Conservation (phyloP, 305 asterid genomes). For the Fraxinus latifolia region DNA sequence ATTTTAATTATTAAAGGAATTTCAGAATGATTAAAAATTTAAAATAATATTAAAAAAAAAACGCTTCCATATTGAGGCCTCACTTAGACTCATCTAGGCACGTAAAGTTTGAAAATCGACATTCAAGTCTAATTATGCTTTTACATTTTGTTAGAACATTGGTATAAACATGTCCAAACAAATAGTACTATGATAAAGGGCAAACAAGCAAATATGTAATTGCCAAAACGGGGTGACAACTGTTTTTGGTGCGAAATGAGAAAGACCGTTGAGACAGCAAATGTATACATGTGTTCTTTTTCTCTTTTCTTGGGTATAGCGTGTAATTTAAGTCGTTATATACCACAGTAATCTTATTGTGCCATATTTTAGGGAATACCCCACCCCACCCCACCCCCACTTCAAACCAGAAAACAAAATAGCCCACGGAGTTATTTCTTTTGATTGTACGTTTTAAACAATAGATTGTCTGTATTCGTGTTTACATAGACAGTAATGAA, state of each 20-base stretch:
- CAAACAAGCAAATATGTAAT: conserved; percentile 19
- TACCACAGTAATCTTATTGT: conserved; percentile 35
- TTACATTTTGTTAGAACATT: too few relatives aligned
- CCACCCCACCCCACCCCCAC: not conserved
- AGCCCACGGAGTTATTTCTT: not conserved
- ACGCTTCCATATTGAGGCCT: too few relatives aligned
- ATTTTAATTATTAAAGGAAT: too few relatives aligned
- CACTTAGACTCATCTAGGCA: too few relatives aligned
- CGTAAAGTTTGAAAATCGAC: too few relatives aligned
- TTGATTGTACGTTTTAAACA: not conserved
- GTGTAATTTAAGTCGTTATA: conserved; percentile 28
- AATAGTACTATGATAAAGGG: conserved; percentile 13
- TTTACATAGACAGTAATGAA: not conserved
- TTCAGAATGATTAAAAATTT: too few relatives aligned
- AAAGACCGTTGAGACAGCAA: conserved; percentile 41
- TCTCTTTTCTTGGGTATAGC: conserved; percentile 15
- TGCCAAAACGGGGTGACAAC: conserved; percentile 27
- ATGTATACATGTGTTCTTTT: not conserved
- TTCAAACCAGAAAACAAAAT: not conserved
- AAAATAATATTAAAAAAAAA: too few relatives aligned
- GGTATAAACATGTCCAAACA: not conserved
- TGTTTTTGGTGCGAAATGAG: conserved; percentile 36
- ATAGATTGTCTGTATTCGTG: not conserved
- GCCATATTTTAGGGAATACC: conserved; percentile 19
- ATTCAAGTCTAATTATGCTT: too few relatives aligned